A percentile compares a stretch with the other conserved stretches of the same genome.
Evolutionary conservation across 345 rosid genomes (phyloP).

Genomic region (Triadica sebifera): DNA sequence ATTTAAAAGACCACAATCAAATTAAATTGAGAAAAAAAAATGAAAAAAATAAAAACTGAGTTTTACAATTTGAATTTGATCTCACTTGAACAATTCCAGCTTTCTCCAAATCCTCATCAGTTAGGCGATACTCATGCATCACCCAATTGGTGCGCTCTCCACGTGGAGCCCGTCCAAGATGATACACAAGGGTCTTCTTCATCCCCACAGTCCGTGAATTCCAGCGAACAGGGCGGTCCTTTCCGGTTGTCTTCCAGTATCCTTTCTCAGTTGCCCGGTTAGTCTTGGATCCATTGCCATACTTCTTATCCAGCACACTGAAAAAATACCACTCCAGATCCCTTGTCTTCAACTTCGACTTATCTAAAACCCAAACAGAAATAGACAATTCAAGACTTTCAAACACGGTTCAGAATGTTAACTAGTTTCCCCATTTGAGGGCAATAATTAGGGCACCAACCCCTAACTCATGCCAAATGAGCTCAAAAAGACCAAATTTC

Average conservation of each 20-base stretch:
- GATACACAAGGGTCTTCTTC: constrained; percentile 98
- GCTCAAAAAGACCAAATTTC: background rate
- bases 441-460: background rate
- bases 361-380: constrained; percentile 36
- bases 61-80: background rate
- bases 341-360: constrained; percentile 76
- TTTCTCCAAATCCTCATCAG: constrained; percentile 56
- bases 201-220: constrained; percentile 61
- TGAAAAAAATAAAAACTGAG: background rate
- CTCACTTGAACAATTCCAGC: constrained; percentile 67
- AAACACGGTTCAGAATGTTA: background rate
- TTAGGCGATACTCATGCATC: constrained; percentile 90
- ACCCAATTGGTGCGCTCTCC: constrained; percentile 92
- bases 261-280: constrained; percentile 94
- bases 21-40: no score
- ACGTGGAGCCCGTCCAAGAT: constrained; percentile 80
- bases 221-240: constrained; percentile 61
- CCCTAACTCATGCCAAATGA: background rate
- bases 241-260: constrained; percentile 97
- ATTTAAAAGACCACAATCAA: background rate
- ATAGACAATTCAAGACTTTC: background rate
- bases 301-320: constrained; percentile 75
- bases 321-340: constrained; percentile 98
- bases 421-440: background rate
- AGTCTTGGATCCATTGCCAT: constrained; percentile 78